Evolutionary conservation across 805 yeast species (phyloP), one percentile per base, ranked within the genome.

Genomic region (Pichia heedii): DNA sequence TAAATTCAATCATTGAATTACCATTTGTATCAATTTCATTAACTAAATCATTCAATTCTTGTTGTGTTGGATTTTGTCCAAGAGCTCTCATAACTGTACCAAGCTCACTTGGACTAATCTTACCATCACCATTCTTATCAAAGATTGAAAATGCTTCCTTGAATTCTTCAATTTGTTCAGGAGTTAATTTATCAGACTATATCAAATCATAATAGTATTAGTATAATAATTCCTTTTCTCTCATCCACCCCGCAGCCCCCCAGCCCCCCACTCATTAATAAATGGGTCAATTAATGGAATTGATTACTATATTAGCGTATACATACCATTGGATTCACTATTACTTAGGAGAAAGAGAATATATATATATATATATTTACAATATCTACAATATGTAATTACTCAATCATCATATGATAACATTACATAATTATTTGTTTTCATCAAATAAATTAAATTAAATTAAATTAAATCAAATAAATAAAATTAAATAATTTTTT

Each of bases 81-180:
- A 93, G 73, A n/a, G 97, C 86, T 69, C 98, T 83, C 98, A 93
- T 93, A 42, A 93, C 98, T 4, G 96, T 88, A 52, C 97, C 97
- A 54, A 93, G 74, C 68, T 93, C 98, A 59, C 85, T 77, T 55
- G 96, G 85, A 46, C 96, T 87, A 70, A 93, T 93, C 61, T 87
- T 86, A 39, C 98, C 98, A 66, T 89, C 97, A 60, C 89, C 84
- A 64, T 93, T 96, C 65, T 88, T 88, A 72, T 93, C 98, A 56
- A 93, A 93, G 52, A 93, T 77, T 49, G 97, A 87, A 64, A 93
- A 93, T 6, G 98, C 98, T 71, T 93, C 98, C 67, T 87, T 88
- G 70, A 93, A 93, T 58, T 93, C 97, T 47, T 93, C 83, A 55
- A 93, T 88, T 69, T 93, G 98, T 67, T 87, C 95, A 63, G 90